Conservation (phyloP, 83 land plant species). For the Picea engelmannii region DNA sequence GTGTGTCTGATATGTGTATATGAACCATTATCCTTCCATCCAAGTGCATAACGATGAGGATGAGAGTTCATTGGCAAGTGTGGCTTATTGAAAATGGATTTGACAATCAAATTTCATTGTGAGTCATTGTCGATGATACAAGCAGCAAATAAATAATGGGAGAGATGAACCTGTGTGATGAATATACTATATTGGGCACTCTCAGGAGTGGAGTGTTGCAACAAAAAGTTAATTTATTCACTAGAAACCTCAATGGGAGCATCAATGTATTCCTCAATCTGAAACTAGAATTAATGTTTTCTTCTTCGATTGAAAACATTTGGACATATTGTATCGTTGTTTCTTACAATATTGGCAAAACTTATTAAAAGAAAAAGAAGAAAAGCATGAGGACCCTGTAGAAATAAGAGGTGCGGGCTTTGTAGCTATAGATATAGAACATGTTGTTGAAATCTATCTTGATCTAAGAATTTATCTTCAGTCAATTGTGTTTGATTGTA, state of each 20-base stretch:
- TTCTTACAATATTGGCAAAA: no score
- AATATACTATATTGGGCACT: neutral
- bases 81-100: neutral
- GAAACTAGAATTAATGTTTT: no score
- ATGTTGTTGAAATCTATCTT: neutral
- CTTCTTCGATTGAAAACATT: no score
- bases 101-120: neutral
- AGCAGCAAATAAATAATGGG: neutral
- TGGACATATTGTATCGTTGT: no score
- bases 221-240: no score
- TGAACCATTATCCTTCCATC: neutral
- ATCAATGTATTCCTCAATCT: no score
- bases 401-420: no score
- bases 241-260: no score
- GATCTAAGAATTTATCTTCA: neutral
- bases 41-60: neutral
- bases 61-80: neutral
- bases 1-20: neutral
- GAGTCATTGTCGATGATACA: neutral
- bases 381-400: no score
- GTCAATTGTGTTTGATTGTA: neutral
- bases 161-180: neutral
- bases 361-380: no score
- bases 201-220: neutral
- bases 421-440: neutral